These are phyloP conservation scores for Pythium pectinolyticum DNA, from an alignment of 352 stramenopile genomes.

Conservation along the genomic window DNA sequence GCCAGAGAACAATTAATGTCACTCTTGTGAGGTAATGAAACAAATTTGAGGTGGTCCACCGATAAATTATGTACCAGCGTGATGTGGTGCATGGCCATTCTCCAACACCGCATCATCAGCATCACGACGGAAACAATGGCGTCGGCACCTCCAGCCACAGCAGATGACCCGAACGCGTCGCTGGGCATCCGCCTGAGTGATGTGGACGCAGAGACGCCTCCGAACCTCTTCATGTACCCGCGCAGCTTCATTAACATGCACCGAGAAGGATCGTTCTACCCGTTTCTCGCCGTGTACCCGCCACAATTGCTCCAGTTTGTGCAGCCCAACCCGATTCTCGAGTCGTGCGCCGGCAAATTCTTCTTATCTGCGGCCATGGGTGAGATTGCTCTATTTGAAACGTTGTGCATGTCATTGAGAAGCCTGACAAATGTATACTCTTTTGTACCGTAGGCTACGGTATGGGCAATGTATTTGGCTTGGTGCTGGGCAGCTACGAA, in stretches of 20 bases:
- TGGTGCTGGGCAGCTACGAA: conserved; percentile 84
- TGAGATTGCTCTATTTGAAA: too few species aligned
- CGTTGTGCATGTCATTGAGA: too few species aligned
- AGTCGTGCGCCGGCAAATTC: conserved; percentile 83
- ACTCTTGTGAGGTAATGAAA: too few species aligned
- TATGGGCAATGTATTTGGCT: conserved; percentile 79
- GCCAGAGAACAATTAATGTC: background rate
- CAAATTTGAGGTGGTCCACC: background rate
- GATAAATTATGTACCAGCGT: background rate
- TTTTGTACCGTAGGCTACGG: conserved; percentile 49
- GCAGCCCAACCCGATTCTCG: conserved; percentile 72
- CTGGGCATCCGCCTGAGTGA: conserved; percentile 61
- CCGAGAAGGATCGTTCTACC: conserved; percentile 55
- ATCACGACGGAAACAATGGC: conserved; percentile 13
- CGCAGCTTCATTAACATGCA: conserved; percentile 55
- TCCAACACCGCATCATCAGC: background rate
- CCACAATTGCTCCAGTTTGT: conserved; percentile 59
- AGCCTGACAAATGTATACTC: too few species aligned
- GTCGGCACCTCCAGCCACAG: background rate
- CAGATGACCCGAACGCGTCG: conserved; percentile 48
- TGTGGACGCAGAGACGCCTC: conserved; percentile 53
- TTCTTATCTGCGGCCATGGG: conserved; percentile 77
- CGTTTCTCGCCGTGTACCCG: conserved; percentile 74
- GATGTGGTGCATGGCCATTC: background rate
- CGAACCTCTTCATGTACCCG: conserved; percentile 83